Conservation (phyloP, 169 alveolate species). For the Blepharisma undulans region DNA sequence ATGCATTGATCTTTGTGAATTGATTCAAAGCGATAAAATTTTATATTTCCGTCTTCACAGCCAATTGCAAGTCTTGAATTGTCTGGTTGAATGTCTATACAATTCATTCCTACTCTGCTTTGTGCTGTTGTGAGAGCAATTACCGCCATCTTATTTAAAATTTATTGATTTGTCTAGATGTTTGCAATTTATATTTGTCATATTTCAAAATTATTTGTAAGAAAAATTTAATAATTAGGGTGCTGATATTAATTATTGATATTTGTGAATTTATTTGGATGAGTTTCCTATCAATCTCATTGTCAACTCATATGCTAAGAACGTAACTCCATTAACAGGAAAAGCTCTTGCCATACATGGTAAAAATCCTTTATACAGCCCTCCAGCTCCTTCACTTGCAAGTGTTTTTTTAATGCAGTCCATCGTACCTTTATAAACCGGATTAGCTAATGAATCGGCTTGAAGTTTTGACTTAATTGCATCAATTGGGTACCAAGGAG, state of each 20-base stretch:
- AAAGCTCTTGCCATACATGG: slow-evolving; percentile 41
- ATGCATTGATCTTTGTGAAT: not conserved
- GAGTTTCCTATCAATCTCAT: not conserved
- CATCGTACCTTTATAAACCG: not conserved
- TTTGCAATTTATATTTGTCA: too few species aligned
- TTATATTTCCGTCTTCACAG: not conserved
- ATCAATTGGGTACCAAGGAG: slow-evolving; percentile 74
- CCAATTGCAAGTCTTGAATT: not conserved
- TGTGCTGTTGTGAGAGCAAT: not conserved
- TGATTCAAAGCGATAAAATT: not conserved
- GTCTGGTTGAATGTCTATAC: not conserved
- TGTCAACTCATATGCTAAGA: slow-evolving; percentile 33
- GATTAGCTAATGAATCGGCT: slow-evolving; percentile 41
- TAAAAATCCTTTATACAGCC: slow-evolving; percentile 24
- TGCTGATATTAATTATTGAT: too few species aligned
- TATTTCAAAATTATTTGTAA: too few species aligned
- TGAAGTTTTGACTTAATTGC: slow-evolving; percentile 72
- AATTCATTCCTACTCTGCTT: not conserved
- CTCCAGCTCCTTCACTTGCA: slow-evolving; percentile 9
- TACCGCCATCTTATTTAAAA: not conserved
- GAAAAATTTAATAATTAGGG: too few species aligned
- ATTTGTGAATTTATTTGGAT: not conserved
- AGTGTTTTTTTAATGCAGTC: slow-evolving; percentile 13
- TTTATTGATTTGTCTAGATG: too few species aligned
- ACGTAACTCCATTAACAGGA: slow-evolving; percentile 22